These are phyloP conservation scores for Oxytropis ochrocephala DNA, from an alignment of 306 rosid genomes.

Conservation along the genomic window DNA sequence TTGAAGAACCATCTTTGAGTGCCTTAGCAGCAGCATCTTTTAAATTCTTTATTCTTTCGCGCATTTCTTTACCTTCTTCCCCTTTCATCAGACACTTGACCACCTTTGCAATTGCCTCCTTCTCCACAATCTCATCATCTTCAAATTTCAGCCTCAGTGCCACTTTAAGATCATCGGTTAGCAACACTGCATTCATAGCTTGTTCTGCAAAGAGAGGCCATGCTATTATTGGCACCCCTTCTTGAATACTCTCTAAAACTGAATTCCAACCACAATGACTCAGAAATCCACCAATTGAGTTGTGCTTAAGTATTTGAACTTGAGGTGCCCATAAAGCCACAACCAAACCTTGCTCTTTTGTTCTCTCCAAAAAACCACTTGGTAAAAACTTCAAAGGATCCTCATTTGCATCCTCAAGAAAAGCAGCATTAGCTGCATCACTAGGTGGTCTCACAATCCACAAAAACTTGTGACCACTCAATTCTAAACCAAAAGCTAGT, in stretches of 20 bases:
- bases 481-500: constrained; percentile 22
- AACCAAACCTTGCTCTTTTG: constrained; percentile 21
- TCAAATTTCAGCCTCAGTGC: not conserved
- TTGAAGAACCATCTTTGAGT: not conserved
- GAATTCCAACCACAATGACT: not conserved
- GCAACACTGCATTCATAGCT: not conserved
- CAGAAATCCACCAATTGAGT: not conserved
- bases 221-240: not conserved
- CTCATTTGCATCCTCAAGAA: not conserved
- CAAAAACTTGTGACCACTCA: too few species aligned
- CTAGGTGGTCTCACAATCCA: constrained; percentile 14
- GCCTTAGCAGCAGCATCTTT: not conserved
- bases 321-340: constrained; percentile 31
- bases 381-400: constrained; percentile 2
- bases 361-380: constrained; percentile 1
- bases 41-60: too few species aligned
- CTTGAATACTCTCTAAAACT: not conserved
- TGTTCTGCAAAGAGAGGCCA: not conserved
- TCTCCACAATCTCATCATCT: not conserved
- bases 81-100: too few species aligned
- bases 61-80: too few species aligned
- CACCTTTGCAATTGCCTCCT: not conserved
- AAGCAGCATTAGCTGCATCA: not conserved
- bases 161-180: not conserved
- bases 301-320: not conserved